Evolutionary conservation across 805 yeast species (phyloP), one percentile per base, ranked within the genome.

Genomic region (Wickerhamomyces sydowiorum): DNA sequence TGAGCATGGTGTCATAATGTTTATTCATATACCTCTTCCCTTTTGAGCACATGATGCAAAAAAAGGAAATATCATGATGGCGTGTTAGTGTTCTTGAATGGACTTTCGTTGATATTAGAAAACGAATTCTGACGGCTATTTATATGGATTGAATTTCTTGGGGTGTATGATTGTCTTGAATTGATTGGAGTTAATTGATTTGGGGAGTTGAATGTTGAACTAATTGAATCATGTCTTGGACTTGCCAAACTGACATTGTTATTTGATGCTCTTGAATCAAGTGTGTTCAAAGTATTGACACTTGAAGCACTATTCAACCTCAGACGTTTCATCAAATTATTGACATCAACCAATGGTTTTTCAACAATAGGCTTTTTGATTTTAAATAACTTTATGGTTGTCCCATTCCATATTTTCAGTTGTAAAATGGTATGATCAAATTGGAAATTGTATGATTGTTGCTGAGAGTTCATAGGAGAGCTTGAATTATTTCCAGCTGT

Each of bases 341-440:
- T 61, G 59, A 68, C 61, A 44, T 68, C 72, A 20, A 66, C 54
- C 13, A 69, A 54, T 6, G 78, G 73, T 21, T 64, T 70, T 31
- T 60, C 66, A 25, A 61, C 61, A n/a, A 57, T 61, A 5, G 61
- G 59, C 36, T 60, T 66, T 45, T 62, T 67, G 9, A 80, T 64
- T 31, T 65, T 66, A 58, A 83, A 81, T 37, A 81, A 65, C 47
- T 56, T 66, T 15, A 81, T 61, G 15, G 61, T 48, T 3, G 85
- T 76, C 9, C 65, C 65, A 17, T 66, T 63, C 85, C 85, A 81
- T 13, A 73, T 67, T 44, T 78, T 78, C 3, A 65, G 57, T 39
- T 62, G 57, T 10, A 67, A 50, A 4, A 66, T 35, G 3, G 66
- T 59, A 3, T 56, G 46, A 20, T 61, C 64, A 2, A 54, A 30